These are phyloP conservation scores for Eutrema yunnanense DNA, from an alignment of 345 rosid species.

Conservation along the genomic window DNA sequence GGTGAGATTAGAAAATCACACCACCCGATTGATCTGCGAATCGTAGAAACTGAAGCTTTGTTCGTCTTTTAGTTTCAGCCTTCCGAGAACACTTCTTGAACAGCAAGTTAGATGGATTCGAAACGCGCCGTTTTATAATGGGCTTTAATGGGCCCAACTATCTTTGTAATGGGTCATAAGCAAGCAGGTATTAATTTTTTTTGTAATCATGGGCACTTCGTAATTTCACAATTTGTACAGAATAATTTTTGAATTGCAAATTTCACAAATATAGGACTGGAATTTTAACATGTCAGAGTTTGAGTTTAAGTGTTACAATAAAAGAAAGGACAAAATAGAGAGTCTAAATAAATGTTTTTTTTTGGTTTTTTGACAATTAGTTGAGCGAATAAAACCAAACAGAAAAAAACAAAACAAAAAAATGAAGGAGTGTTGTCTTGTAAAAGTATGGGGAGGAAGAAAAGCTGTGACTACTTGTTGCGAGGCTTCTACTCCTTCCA, in stretches of 20 bases:
- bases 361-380: background rate
- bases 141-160: conserved; percentile 13
- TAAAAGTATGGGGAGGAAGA: conserved; percentile 13
- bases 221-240: background rate
- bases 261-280: conserved; percentile 1
- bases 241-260: background rate
- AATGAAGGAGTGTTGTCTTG: conserved; percentile 23
- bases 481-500: conserved; percentile 8
- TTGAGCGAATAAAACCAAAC: conserved; percentile 10
- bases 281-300: background rate
- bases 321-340: conserved; percentile 19
- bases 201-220: background rate
- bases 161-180: background rate
- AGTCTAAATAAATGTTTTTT: background rate
- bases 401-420: conserved; percentile 23
- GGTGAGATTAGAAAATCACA: background rate
- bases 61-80: background rate
- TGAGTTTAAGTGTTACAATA: conserved; percentile 2
- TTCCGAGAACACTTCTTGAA: conserved; percentile 23
- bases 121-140: conserved; percentile 9
- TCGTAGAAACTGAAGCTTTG: conserved; percentile 4
- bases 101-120: conserved; percentile 20
- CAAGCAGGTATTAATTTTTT: background rate
- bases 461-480: conserved; percentile 27
- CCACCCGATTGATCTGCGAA: conserved; percentile 16